These are phyloP conservation scores for Alternaria rosae DNA, from an alignment of 2,329 filamentous ascomycete species.

Conservation along the genomic window DNA sequence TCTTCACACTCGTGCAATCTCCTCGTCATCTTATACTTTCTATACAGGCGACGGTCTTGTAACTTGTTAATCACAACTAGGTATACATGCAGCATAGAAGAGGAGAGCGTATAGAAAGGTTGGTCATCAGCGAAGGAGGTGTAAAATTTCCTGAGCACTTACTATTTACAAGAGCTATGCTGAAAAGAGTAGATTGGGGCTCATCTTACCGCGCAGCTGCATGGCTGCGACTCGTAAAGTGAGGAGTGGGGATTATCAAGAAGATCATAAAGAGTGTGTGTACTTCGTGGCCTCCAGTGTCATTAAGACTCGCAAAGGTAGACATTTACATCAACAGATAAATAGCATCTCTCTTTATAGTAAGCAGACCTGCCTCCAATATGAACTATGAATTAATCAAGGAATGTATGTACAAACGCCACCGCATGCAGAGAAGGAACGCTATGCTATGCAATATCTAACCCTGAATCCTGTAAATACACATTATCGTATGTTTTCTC, in stretches of 20 bases:
- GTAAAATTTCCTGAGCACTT: background rate
- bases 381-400: slow-evolving; percentile 15
- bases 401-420: slow-evolving; percentile 17
- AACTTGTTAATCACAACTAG: background rate
- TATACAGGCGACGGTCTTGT: background rate
- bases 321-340: background rate
- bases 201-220: background rate
- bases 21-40: background rate
- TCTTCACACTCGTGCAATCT: background rate
- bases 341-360: background rate
- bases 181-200: background rate
- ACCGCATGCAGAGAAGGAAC: slow-evolving; percentile 6
- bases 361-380: background rate
- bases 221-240: background rate
- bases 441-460: slow-evolving; percentile 10
- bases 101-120: background rate
- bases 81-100: background rate
- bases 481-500: slow-evolving; percentile 10
- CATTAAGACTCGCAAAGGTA: background rate
- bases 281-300: background rate
- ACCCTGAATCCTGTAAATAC: slow-evolving; percentile 4
- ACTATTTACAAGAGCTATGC: background rate
- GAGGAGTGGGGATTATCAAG: background rate
- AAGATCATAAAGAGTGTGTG: background rate
- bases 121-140: background rate